These are phyloP conservation scores for Exophiala sideris DNA, from an alignment of 2,329 filamentous ascomycete genomes.

Conservation along the genomic window DNA sequence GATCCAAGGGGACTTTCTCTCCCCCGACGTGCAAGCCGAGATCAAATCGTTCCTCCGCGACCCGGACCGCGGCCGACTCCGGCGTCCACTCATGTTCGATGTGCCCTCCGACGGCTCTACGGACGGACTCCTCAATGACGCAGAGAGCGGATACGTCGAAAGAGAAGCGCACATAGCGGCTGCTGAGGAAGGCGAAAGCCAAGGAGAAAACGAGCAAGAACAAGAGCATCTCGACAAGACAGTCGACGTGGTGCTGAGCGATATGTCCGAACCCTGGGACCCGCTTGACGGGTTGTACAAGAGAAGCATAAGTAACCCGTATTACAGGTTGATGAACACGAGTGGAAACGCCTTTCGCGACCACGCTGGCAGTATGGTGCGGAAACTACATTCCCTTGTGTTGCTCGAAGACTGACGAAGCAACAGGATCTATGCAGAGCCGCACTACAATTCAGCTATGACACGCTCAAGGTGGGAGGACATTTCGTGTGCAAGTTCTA, in stretches of 20 bases:
- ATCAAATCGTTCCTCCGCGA: constrained; percentile 72
- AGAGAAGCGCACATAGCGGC: constrained; percentile 29
- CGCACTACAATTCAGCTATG: constrained; percentile 78
- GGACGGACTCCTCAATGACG: constrained; percentile 21
- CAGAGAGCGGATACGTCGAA: constrained; percentile 25
- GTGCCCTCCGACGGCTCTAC: neutral
- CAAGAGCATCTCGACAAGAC: constrained; percentile 49
- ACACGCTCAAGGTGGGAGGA: constrained; percentile 76
- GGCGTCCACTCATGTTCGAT: constrained; percentile 28
- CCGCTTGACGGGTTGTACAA: constrained; percentile 74
- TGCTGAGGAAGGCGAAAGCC: constrained; percentile 35
- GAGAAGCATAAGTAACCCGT: constrained; percentile 91
- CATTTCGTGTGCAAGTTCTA: constrained; percentile 99
- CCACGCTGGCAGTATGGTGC: constrained; percentile 91
- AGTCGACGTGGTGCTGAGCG: constrained; percentile 92
- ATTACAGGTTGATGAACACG: constrained; percentile 99
- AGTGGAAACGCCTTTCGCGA: constrained; percentile 83
- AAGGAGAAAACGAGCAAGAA: constrained; percentile 33
- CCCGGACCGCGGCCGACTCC: constrained; percentile 56
- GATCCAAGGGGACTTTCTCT: constrained; percentile 91
- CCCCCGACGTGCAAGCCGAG: constrained; percentile 67
- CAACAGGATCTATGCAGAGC: constrained; percentile 81
- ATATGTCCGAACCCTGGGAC: constrained; percentile 98
- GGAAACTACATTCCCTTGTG: constrained; percentile 32
- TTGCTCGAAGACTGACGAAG: constrained; percentile 2